Base-by-base conservation (phyloP, 2,329 filamentous ascomycete genomes). In the Epicoccum sorghinum region DNA sequence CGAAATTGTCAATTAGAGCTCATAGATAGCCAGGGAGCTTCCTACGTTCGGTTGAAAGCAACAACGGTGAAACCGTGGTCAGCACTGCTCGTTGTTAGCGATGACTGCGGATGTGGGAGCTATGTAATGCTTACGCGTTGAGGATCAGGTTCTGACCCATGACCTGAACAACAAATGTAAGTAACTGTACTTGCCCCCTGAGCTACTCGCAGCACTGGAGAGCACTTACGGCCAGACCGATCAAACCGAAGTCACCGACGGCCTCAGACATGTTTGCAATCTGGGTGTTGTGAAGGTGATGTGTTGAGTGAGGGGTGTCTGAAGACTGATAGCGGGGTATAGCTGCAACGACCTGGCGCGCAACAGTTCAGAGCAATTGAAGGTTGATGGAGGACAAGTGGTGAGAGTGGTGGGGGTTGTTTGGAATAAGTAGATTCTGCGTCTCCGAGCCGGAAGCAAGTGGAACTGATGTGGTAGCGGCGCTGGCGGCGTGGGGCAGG, bases 21-120 rank as follows among this genome's bases (percentile, higher is more conserved):
- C 22, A 13, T 9, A 25, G 22, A 38, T 24, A 18, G 14, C 32
- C 32, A 41, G 41, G 38, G 43, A 47, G 37, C 38, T 56, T 38
- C 64, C 57, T 64, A 73, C 72, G 95, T 99, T 80, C 95, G 90
- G 89, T 99, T 99, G 88, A 90, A 99, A 69, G 93, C 95, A 80
- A 93, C 90, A 75, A 99, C 91, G 77, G 91, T 98, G 87, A 96
- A 98, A 75, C 93, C 79, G 68, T 82, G 80, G 69, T 82, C 80
- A 63, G 79, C 80, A 66, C 72, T 75, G 43, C 4, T n/a, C 52
- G 27, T 9, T 49, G 69, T 73, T 62, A 73, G 70, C 57, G 51
- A 18, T 65, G 57, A 37, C 62, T 54, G 61, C 61, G 39, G 47
- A 41, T 43, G 32, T 49, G 43, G 35, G 50, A 58, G 55, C 47